phyloP scores from a whole-genome alignment of 108 stramenopile species.

The Cylindrotheca fusiformis region DNA sequence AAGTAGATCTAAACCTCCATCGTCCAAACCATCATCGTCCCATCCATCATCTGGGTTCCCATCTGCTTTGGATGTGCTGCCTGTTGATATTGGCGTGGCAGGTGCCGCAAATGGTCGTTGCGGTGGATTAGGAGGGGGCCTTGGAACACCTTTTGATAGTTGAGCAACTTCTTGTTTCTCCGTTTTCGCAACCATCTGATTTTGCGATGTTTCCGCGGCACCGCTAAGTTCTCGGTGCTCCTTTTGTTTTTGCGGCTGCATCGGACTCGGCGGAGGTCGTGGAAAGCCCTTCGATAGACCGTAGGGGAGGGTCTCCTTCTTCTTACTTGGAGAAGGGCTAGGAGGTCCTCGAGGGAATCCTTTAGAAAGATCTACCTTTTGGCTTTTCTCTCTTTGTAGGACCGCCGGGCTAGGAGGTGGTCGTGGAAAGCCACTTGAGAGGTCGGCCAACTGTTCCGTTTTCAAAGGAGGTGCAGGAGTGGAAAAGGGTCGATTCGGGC shows the following conservation, averaged over 20 bases:
- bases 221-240: no score
- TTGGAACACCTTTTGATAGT: not conserved
- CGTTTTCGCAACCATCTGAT: no score
- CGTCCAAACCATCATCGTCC: slow-evolving; percentile 36
- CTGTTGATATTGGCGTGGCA: no score
- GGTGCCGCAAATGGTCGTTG: no score
- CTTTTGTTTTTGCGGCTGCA: not conserved
- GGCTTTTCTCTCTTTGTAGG: not conserved
- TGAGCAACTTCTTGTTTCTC: no score
- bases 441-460: no score
- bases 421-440: not conserved
- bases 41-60: slow-evolving; percentile 21
- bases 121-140: not conserved
- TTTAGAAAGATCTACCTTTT: not conserved
- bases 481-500: no score
- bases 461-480: no score
- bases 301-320: not conserved
- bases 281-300: not conserved
- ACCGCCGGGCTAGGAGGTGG: not conserved
- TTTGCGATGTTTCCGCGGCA: no score
- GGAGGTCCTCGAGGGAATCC: not conserved
- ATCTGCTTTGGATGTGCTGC: no score
- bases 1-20: no score
- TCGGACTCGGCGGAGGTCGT: not conserved
- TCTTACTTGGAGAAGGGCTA: not conserved